Percentiles rank a stretch among this genome's conserved stretches.
These are phyloP conservation scores for Phycomyces blakesleeanus DNA, from an alignment of 192 early-diverging fungal species.

Conservation along the genomic window DNA sequence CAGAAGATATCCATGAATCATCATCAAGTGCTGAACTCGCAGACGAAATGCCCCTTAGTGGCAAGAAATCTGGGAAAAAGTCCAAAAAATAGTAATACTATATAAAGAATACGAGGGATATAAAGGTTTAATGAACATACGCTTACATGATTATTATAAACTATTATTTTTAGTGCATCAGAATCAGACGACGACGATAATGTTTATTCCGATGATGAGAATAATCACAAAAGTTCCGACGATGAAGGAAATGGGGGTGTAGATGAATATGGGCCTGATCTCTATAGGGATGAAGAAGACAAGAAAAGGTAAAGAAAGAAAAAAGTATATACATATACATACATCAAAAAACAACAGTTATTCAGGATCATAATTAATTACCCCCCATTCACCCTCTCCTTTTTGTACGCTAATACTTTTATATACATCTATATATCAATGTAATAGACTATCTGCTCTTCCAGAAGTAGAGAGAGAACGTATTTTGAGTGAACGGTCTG, in stretches of 20 bases:
- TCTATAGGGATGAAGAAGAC: constrained; percentile 71
- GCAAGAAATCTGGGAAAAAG: not conserved
- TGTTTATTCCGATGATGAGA: constrained; percentile 42
- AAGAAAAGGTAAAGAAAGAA: constrained; percentile 38
- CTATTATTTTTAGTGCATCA: constrained; percentile 10
- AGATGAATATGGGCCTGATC: constrained; percentile 70
- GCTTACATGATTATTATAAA: not conserved
- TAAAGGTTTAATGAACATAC: constrained; percentile 1
- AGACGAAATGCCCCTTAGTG: not conserved
- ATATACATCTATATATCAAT: no score
- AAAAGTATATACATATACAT: no score
- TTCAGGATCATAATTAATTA: no score
- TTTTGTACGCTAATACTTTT: no score
- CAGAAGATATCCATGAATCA: constrained; percentile 4
- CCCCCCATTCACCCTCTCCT: no score
- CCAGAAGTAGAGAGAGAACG: constrained; percentile 73
- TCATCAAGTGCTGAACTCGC: constrained; percentile 1
- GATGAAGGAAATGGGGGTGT: constrained; percentile 57
- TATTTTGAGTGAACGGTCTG: constrained; percentile 72
- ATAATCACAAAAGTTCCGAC: constrained; percentile 33
- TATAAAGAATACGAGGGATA: not conserved
- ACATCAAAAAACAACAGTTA: no score
- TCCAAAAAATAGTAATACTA: constrained; percentile 9
- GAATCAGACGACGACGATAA: constrained; percentile 41
- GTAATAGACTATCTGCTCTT: constrained; percentile 52